Conservation (phyloP, 1,284 basidiomycete genomes). For the Pisolithus thermaeus region DNA sequence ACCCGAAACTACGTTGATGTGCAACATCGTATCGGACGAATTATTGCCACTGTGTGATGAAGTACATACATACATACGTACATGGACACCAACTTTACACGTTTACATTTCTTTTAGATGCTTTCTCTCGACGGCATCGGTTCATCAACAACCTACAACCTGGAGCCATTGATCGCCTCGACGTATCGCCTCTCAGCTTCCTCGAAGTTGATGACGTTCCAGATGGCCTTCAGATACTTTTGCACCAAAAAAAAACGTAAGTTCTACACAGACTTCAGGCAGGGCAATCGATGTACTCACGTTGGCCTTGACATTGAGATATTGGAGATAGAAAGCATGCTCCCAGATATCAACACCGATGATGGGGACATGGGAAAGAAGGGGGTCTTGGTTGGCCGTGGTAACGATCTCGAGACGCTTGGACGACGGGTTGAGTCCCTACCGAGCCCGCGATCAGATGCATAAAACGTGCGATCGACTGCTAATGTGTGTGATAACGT, state of each 20-base stretch:
- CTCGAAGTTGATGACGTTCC: slow-evolving; percentile 79
- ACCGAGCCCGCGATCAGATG: neutral
- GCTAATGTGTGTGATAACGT: slow-evolving; percentile 25
- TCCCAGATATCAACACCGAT: slow-evolving; percentile 91
- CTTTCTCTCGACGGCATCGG: neutral
- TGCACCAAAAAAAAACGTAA: slow-evolving; percentile 2
- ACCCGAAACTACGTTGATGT: too few species aligned
- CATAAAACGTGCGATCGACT: neutral
- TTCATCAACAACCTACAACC: slow-evolving; percentile 19
- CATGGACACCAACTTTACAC: neutral
- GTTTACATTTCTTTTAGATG: neutral
- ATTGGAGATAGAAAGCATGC: slow-evolving; percentile 76
- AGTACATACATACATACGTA: neutral
- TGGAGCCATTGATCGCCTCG: slow-evolving; percentile 38
- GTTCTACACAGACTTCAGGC: neutral
- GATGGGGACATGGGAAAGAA: slow-evolving; percentile 69
- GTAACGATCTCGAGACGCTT: slow-evolving; percentile 72
- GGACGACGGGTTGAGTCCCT: slow-evolving; percentile 60
- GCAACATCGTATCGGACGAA: too few species aligned
- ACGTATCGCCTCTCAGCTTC: slow-evolving; percentile 68
- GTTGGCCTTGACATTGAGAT: slow-evolving; percentile 69
- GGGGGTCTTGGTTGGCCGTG: slow-evolving; percentile 88
- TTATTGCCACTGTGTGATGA: neutral
- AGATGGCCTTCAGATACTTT: slow-evolving; percentile 74
- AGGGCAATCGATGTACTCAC: slow-evolving; percentile 37